Evolutionary conservation across 169 alveolate species (phyloP), one percentile per base, ranked within the genome.

Genomic region (Plasmodium gallinaceum): DNA sequence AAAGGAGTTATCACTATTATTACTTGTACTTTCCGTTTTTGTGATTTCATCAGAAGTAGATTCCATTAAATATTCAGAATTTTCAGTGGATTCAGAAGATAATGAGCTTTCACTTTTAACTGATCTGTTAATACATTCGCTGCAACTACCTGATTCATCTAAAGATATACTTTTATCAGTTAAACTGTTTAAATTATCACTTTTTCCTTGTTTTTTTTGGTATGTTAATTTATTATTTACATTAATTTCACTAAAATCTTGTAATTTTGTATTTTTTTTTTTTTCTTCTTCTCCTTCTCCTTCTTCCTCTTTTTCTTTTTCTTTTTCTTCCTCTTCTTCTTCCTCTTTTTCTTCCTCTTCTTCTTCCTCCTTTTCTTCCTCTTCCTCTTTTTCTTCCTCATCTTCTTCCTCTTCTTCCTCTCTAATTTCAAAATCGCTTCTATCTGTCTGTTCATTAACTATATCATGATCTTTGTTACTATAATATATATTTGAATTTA

Each of bases 1-100:
- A 14, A 14, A 18, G 6, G 20, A 4, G 83, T 52, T 74, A 74
- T 43, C 52, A 6, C 62, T 65, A 24, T 60, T 58, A 51, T 78
- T 10, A 45, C 70, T 48, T 68, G 89, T 45, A 14, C 62, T 57
- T 12, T 78, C 89, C 52, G 89, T 65, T 58, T 76, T n/a, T 7
- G 89, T 78, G 32, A 78, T 51, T 22, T 48, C 89, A 42, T 66
- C 89, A 12, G 89, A 78, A 8, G 78, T 64, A 22, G 43, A 78
- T 9, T 78, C 89, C 20, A 66, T 26, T 32, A 52, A 60, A 43
- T 62, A 54, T n/a, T 16, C 76, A 9, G 76, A 78, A 43, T 70
- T 52, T 2, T 78, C 75, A 57, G 6, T 54, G 3, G 89, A 78
- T 32, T 62, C 88, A 16, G 26, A 74, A 7, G 14, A 24, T 20